These are phyloP conservation scores for Medicago truncatula DNA, from an alignment of 306 rosid genomes.

Conservation along the genomic window DNA sequence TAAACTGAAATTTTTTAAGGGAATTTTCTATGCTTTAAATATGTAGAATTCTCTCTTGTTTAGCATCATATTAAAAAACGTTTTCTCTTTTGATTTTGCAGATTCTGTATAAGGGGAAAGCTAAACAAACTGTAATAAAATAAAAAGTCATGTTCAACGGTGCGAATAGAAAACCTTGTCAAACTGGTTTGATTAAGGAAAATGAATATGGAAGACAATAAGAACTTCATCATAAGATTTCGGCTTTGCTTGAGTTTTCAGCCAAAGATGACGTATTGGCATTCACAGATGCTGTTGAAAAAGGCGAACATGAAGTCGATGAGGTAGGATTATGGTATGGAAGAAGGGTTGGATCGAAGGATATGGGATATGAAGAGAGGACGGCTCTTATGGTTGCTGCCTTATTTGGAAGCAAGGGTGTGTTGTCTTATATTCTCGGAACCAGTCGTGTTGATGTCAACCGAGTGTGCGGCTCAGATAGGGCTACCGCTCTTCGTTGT, in stretches of 20 bases:
- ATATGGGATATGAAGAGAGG: background rate
- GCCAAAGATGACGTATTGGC: background rate
- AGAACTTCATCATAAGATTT: background rate
- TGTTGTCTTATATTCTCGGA: background rate
- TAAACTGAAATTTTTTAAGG: constrained; percentile 36
- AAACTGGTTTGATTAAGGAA: background rate
- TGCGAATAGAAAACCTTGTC: background rate
- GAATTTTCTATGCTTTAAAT: constrained; percentile 24
- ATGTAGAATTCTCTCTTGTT: constrained; percentile 6
- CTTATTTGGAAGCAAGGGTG: background rate
- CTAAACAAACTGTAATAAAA: background rate
- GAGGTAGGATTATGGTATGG: background rate
- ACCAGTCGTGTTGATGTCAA: background rate
- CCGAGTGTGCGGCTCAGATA: background rate
- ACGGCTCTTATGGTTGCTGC: background rate
- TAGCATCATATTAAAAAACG: constrained; percentile 16
- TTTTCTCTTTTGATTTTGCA: constrained; percentile 37
- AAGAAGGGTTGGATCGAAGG: background rate
- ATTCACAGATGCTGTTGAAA: background rate
- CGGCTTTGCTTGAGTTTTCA: background rate
- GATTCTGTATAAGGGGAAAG: constrained; percentile 28
- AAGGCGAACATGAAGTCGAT: background rate
- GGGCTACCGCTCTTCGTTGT: background rate
- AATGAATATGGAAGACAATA: background rate
- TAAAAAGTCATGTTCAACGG: background rate